Evolutionary conservation across 2,329 filamentous ascomycete species (phyloP).

Genomic region (Apiospora kogelbergensis): DNA sequence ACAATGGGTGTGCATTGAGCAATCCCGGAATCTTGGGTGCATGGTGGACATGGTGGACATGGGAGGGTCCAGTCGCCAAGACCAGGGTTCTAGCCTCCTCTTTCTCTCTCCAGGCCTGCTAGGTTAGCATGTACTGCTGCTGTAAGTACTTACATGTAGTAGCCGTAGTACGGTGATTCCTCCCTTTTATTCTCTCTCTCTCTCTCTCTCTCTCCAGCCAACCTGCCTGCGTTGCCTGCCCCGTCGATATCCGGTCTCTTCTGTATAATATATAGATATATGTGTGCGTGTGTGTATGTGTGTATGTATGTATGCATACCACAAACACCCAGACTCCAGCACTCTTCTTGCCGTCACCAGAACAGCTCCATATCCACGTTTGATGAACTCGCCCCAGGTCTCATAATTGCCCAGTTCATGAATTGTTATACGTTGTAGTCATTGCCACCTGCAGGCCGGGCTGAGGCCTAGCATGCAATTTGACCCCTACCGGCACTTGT

Average conservation of each 20-base stretch:
- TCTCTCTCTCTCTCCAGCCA: neutral
- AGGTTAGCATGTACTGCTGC: neutral
- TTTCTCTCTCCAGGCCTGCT: slow-evolving; percentile 13
- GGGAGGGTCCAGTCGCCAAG: slow-evolving; percentile 23
- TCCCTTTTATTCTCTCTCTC: neutral
- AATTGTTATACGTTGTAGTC: neutral
- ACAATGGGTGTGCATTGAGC: slow-evolving; percentile 17
- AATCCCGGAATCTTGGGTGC: slow-evolving; percentile 34
- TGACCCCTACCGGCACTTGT: slow-evolving; percentile 7
- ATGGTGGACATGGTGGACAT: slow-evolving; percentile 20
- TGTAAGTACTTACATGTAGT: neutral
- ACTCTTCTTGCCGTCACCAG: neutral
- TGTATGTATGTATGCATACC: neutral
- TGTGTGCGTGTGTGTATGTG: too few species aligned
- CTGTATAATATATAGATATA: neutral
- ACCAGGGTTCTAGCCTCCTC: slow-evolving; percentile 31
- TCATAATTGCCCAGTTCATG: neutral
- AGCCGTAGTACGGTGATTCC: neutral
- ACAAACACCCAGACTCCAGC: neutral
- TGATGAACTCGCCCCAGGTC: neutral
- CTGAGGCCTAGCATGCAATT: neutral
- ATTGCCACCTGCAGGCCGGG: slow-evolving; percentile 1
- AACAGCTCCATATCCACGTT: neutral
- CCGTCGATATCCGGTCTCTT: neutral
- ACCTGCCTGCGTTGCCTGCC: neutral